A percentile compares a stretch with the other conserved stretches of the same genome.
Conservation (phyloP, 1,284 basidiomycete species). For the Microbotryum scabiosae region DNA sequence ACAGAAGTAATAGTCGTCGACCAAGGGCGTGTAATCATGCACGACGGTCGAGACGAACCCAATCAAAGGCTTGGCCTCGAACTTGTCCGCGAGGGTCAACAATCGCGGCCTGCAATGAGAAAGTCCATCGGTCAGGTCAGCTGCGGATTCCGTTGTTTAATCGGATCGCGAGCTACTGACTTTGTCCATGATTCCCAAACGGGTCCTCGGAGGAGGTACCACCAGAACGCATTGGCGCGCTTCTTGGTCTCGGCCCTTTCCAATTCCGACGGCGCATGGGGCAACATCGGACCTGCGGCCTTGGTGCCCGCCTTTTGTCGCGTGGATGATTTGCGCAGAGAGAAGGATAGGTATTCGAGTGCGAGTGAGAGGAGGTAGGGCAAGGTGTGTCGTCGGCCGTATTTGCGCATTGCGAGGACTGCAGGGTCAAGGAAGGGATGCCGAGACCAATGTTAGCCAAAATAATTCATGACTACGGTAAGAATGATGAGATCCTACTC, state of each 20-base stretch:
- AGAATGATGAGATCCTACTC: neutral
- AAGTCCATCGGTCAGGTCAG: neutral
- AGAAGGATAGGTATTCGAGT: slow-evolving; percentile 37
- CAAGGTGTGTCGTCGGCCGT: slow-evolving; percentile 33
- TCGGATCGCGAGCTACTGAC: slow-evolving; percentile 14
- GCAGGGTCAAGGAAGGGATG: neutral
- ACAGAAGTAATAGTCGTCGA: slow-evolving; percentile 44
- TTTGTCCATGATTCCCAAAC: slow-evolving; percentile 42
- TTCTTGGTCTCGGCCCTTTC: slow-evolving; percentile 41
- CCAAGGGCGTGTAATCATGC: slow-evolving; percentile 42
- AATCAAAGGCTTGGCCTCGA: slow-evolving; percentile 39
- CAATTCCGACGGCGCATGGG: slow-evolving; percentile 33
- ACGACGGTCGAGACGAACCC: slow-evolving; percentile 39
- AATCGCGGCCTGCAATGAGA: slow-evolving; percentile 35
- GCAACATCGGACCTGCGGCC: slow-evolving; percentile 20
- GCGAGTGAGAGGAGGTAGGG: slow-evolving; percentile 38
- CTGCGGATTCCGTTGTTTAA: neutral
- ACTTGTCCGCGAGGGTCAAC: slow-evolving; percentile 32
- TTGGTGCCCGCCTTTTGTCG: slow-evolving; percentile 12
- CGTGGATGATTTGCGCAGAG: slow-evolving; percentile 23
- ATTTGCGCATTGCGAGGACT: slow-evolving; percentile 35
- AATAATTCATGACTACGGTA: neutral
- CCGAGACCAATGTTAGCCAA: neutral
- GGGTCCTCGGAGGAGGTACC: slow-evolving; percentile 43
- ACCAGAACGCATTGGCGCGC: slow-evolving; percentile 40